A percentile compares a stretch with the other conserved stretches of the same genome.
These are phyloP conservation scores for Paraconiothyrium sp. DNA, from an alignment of 2,329 filamentous ascomycete genomes.

Conservation along the genomic window DNA sequence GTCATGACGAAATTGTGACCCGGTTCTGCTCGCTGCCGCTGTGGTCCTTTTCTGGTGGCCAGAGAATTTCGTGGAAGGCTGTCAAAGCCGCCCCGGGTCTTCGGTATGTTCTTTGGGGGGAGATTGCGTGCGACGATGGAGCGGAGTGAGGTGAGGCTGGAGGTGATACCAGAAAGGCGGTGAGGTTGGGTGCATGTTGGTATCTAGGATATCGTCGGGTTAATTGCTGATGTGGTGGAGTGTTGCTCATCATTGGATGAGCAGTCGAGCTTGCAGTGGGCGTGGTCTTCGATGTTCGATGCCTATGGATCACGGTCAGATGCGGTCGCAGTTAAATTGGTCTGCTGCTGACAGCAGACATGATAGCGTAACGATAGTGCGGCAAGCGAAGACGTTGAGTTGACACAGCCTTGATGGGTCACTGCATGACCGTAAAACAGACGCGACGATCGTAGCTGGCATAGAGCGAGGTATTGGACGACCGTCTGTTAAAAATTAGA, in stretches of 20 bases:
- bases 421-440: slow-evolving; percentile 1
- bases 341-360: background rate
- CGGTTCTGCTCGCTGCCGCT: background rate
- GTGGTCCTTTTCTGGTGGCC: background rate
- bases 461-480: background rate
- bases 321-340: background rate
- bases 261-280: background rate
- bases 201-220: slow-evolving; percentile 3
- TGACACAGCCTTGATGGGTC: background rate
- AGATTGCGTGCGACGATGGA: slow-evolving; percentile 8
- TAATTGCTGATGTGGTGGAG: slow-evolving; percentile 1
- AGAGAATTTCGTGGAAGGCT: background rate
- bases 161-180: slow-evolving; percentile 26
- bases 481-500: slow-evolving; percentile 14
- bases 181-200: slow-evolving; percentile 18
- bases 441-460: background rate
- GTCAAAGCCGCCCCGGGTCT: background rate
- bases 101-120: background rate
- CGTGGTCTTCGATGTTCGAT: background rate
- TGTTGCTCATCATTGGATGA: background rate
- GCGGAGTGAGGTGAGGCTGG: slow-evolving; percentile 17
- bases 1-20: background rate
- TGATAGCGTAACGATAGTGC: background rate
- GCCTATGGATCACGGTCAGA: background rate
- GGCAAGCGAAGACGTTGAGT: background rate